Percentiles rank a stretch among this genome's conserved stretches.
Evolutionary conservation across 306 rosid species (phyloP).

Genomic region (Sesbania bispinosa): DNA sequence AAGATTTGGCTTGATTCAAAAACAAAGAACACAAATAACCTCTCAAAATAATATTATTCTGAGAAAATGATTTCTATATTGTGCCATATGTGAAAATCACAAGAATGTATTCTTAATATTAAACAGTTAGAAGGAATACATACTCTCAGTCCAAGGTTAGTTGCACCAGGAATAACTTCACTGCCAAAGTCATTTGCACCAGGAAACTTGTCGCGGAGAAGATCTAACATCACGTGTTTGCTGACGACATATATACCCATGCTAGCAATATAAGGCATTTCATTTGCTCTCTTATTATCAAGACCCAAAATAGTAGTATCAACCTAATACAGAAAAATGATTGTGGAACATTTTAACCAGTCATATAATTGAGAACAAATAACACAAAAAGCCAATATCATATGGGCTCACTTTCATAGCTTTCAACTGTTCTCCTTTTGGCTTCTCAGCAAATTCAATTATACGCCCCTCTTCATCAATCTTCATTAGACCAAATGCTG

Average conservation of each 20-base stretch:
- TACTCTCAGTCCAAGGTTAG: slow-evolving; percentile 87
- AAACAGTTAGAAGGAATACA: slow-evolving; percentile 20
- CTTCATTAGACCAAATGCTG: no score
- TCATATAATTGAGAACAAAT: neutral
- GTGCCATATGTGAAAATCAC: neutral
- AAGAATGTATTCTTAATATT: neutral
- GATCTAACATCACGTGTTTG: no score
- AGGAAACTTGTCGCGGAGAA: no score
- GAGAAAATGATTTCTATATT: neutral
- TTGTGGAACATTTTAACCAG: neutral
- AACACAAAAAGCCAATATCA: neutral
- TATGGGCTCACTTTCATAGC: no score
- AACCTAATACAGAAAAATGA: slow-evolving; percentile 53
- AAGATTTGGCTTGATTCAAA: neutral
- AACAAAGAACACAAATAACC: neutral
- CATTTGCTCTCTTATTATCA: no score
- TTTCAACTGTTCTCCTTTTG: no score
- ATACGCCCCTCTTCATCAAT: no score
- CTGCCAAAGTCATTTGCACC: no score
- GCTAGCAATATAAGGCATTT: no score
- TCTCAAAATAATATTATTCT: neutral
- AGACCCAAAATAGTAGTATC: no score
- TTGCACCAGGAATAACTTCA: slow-evolving; percentile 99
- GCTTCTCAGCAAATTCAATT: no score
- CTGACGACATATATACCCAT: no score